A percentile compares a stretch with the other conserved stretches of the same genome.
Evolutionary conservation across 768 basidiomycete genomes (phyloP).

Genomic region (Mycena metata): DNA sequence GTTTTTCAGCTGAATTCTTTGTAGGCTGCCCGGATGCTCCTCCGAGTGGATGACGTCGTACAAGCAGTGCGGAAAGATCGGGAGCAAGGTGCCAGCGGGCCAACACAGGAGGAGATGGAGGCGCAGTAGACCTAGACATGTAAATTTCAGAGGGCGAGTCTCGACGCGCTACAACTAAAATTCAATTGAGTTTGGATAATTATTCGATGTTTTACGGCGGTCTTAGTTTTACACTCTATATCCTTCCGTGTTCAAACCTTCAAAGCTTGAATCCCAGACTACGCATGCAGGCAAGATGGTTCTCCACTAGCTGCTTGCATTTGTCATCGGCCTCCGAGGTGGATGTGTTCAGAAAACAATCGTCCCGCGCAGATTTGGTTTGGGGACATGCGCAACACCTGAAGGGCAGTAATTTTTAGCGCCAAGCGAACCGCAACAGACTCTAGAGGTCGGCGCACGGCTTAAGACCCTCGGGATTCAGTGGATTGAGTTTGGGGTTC

Average conservation of each 20-base stretch:
- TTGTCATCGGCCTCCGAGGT: conserved; percentile 75
- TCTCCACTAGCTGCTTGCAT: conserved; percentile 84
- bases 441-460: conserved; percentile 69
- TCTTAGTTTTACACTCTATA: not conserved
- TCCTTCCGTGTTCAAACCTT: not conserved
- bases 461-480: conserved; percentile 96
- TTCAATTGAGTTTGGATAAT: conserved; percentile 26
- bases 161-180: not conserved
- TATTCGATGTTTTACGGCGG: conserved; percentile 14
- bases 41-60: conserved; percentile 95
- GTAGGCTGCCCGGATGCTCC: conserved; percentile 89
- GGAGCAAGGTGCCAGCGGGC: conserved; percentile 63
- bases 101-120: conserved; percentile 70
- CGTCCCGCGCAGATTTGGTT: conserved; percentile 92
- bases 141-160: conserved; percentile 4
- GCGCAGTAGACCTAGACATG: conserved; percentile 30
- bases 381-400: conserved; percentile 98
- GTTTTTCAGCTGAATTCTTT: conserved; percentile 12
- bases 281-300: conserved; percentile 93
- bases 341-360: conserved; percentile 89
- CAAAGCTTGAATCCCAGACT: conserved; percentile 88
- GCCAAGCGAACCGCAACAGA: not conserved
- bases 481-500: conserved; percentile 84
- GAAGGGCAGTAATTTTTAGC: conserved; percentile 4
- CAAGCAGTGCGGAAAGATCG: conserved; percentile 86